Percentiles rank a stretch among this genome's conserved stretches.
Conservation (phyloP, 139 green algal species). For the Chlamydomonas schloesseri region DNA sequence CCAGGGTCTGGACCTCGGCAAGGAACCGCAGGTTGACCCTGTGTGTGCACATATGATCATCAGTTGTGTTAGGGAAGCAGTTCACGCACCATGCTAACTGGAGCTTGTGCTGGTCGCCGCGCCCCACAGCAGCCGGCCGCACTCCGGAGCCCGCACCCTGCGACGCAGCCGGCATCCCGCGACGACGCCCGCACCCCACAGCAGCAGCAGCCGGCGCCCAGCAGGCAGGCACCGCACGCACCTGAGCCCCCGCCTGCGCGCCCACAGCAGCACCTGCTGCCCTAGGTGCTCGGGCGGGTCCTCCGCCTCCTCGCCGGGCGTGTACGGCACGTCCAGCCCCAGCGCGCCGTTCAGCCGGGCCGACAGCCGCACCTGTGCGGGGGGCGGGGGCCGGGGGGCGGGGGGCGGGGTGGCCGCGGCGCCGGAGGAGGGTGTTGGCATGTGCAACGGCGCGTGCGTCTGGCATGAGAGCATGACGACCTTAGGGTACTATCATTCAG, state of each 20-base stretch:
- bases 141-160: too few relatives aligned
- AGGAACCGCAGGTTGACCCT: constrained; percentile 83
- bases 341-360: constrained; percentile 61
- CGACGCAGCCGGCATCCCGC: too few relatives aligned
- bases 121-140: too few relatives aligned
- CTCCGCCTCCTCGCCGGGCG: constrained; percentile 36
- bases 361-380: background rate
- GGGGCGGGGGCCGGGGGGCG: too few relatives aligned
- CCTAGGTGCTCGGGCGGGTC: constrained; percentile 65
- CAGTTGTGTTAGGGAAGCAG: background rate
- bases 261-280: constrained; percentile 42
- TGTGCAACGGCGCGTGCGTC: too few relatives aligned
- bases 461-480: too few relatives aligned
- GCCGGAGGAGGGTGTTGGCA: too few relatives aligned
- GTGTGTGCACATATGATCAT: background rate
- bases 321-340: constrained; percentile 61
- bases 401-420: too few relatives aligned
- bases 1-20: constrained; percentile 78
- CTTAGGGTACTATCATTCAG: too few relatives aligned
- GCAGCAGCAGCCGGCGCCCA: too few relatives aligned
- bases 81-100: background rate
- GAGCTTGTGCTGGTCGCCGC: too few relatives aligned
- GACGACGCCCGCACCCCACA: too few relatives aligned
- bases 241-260: constrained; percentile 47
- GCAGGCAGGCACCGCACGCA: background rate